Conservation (phyloP, 2,329 filamentous ascomycete genomes). For the Stachybotrys echinatus region DNA sequence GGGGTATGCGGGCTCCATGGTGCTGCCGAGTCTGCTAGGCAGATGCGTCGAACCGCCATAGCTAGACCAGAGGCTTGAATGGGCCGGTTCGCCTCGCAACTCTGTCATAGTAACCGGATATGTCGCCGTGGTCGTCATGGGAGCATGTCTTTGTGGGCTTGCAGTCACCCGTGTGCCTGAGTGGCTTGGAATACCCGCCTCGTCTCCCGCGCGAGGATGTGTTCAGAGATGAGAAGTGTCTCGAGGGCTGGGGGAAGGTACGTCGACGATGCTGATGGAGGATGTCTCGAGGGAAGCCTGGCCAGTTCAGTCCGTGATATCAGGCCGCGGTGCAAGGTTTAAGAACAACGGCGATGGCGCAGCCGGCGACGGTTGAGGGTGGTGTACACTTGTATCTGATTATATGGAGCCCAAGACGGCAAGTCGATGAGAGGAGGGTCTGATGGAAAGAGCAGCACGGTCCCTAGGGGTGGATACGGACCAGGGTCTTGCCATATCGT, state of each 20-base stretch:
- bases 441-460: constrained; percentile 46
- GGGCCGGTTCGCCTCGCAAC: constrained; percentile 53
- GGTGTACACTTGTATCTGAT: constrained; percentile 4
- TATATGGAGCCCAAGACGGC: constrained; percentile 33
- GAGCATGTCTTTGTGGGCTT: constrained; percentile 37
- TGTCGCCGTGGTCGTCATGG: constrained; percentile 57
- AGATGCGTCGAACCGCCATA: constrained; percentile 52
- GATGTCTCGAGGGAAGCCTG: background rate
- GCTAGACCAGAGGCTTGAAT: constrained; percentile 53
- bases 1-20: constrained; percentile 44
- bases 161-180: constrained; percentile 11
- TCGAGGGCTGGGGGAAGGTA: background rate
- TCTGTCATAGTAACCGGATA: constrained; percentile 60
- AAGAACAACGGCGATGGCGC: background rate
- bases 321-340: constrained; percentile 5
- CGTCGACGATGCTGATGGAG: background rate
- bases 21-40: constrained; percentile 43
- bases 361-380: constrained; percentile 13
- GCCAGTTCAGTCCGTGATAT: constrained; percentile 7
- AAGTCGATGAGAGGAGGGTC: constrained; percentile 42
- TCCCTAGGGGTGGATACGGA: constrained; percentile 36
- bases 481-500: constrained; percentile 28
- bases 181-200: background rate
- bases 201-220: background rate
- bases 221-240: background rate